Conservation (phyloP, 2,329 filamentous ascomycete genomes). For the Fusarium sp. region DNA sequence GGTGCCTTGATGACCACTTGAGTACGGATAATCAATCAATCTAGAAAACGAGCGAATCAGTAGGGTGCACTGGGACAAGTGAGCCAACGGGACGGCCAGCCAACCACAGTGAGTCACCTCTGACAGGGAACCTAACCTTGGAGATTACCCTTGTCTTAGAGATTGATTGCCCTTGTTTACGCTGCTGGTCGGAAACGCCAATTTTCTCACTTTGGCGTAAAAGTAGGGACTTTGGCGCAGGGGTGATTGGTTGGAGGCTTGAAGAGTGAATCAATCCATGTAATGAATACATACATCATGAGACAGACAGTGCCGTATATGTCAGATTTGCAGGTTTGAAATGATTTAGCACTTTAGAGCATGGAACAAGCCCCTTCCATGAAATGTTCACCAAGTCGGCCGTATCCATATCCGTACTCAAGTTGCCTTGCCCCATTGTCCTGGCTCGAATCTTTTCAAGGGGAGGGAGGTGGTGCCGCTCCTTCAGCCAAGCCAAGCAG, state of each 20-base stretch:
- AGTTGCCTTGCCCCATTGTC: slow-evolving; percentile 18
- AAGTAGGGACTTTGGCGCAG: slow-evolving; percentile 31
- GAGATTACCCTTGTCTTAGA: slow-evolving; percentile 33
- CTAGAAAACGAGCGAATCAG: slow-evolving; percentile 37
- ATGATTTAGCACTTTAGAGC: slow-evolving; percentile 1
- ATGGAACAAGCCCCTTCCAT: slow-evolving; percentile 10
- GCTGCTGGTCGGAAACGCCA: slow-evolving; percentile 7
- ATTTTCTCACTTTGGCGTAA: slow-evolving; percentile 27
- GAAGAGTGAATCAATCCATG: slow-evolving; percentile 39
- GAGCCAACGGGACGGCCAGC: slow-evolving; percentile 27
- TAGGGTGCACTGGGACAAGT: slow-evolving; percentile 14
- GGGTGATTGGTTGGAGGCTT: slow-evolving; percentile 22
- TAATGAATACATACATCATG: slow-evolving; percentile 37
- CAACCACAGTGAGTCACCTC: slow-evolving; percentile 34
- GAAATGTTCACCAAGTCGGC: slow-evolving; percentile 2
- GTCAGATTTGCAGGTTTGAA: slow-evolving; percentile 28
- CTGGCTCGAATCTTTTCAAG: slow-evolving; percentile 9
- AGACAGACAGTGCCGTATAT: slow-evolving; percentile 33
- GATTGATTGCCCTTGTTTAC: slow-evolving; percentile 13
- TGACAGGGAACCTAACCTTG: slow-evolving; percentile 31
- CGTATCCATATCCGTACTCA: slow-evolving; percentile 13
- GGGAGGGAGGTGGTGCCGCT: slow-evolving; percentile 16
- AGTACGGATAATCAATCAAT: slow-evolving; percentile 29
- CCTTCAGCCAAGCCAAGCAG: slow-evolving; percentile 29
- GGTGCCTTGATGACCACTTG: slow-evolving; percentile 43